phyloP scores from a whole-genome alignment of 331 rosid species.

The Saraca asoca region DNA sequence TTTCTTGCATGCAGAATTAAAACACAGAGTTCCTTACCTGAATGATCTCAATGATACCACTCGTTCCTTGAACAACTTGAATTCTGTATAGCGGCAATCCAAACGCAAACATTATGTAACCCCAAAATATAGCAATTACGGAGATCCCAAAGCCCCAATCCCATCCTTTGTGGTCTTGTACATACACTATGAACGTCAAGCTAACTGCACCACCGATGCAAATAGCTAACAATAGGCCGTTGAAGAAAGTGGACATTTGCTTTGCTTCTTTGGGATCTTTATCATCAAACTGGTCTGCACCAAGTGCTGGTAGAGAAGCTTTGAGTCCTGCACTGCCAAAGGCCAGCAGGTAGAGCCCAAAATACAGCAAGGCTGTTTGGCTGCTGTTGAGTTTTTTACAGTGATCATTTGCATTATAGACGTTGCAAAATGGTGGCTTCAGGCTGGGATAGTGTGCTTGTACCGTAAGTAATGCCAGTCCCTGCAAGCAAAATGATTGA shows the following conservation, averaged over 20 bases:
- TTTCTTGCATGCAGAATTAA: background rate
- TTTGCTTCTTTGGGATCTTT: conserved; percentile 66
- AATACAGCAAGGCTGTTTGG: conserved; percentile 57
- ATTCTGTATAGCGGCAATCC: conserved; percentile 77
- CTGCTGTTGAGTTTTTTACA: conserved; percentile 53
- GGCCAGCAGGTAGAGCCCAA: conserved; percentile 66
- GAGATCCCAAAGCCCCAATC: conserved; percentile 82
- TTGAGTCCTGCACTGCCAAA: conserved; percentile 70
- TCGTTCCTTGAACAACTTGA: conserved; percentile 56
- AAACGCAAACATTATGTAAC: conserved; percentile 45
- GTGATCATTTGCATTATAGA: conserved; percentile 32
- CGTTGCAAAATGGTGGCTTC: conserved; percentile 57
- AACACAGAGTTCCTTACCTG: conserved; percentile 49
- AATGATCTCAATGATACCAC: conserved; percentile 55
- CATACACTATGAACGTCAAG: conserved; percentile 72
- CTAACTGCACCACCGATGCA: conserved; percentile 73
- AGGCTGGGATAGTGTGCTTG: conserved; percentile 78
- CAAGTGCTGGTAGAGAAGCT: conserved; percentile 81
- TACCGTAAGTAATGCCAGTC: conserved; percentile 55
- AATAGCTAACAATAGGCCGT: conserved; percentile 59
- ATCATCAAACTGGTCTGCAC: conserved; percentile 89
- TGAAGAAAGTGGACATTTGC: conserved; percentile 79
- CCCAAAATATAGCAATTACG: conserved; percentile 52
- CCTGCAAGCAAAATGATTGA: conserved; percentile 45
- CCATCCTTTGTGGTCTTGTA: conserved; percentile 80